A percentile compares a stretch with the other conserved stretches of the same genome.
These are phyloP conservation scores for Suillus cothurnatus DNA, from an alignment of 768 basidiomycete species.

Conservation along the genomic window DNA sequence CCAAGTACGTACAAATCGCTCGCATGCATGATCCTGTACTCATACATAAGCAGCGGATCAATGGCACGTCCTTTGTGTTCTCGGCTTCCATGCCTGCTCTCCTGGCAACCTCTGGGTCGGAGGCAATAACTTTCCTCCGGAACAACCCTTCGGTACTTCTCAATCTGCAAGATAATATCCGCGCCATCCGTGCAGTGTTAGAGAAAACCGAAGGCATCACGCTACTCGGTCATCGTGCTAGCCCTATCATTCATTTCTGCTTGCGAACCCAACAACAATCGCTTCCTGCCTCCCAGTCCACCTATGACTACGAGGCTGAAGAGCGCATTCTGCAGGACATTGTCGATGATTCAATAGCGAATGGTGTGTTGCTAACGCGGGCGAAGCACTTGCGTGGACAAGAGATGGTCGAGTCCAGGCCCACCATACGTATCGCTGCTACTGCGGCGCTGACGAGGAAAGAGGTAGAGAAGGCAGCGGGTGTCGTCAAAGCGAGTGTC, in stretches of 20 bases:
- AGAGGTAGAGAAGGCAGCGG: constrained; percentile 88
- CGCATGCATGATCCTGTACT: neutral
- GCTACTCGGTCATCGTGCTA: constrained; percentile 83
- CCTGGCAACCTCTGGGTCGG: constrained; percentile 84
- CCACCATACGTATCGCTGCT: constrained; percentile 84
- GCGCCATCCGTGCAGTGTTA: constrained; percentile 74
- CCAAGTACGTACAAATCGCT: constrained; percentile 52
- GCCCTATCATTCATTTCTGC: constrained; percentile 86
- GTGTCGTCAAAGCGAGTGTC: constrained; percentile 70
- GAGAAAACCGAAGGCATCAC: constrained; percentile 80
- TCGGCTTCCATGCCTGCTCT: constrained; percentile 93
- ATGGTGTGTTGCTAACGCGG: constrained; percentile 85
- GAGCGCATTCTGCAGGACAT: constrained; percentile 88
- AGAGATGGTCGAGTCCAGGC: constrained; percentile 78
- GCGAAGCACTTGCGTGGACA: constrained; percentile 82
- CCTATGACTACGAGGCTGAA: constrained; percentile 62
- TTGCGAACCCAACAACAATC: constrained; percentile 42
- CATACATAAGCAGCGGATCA: constrained; percentile 70
- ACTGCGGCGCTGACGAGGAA: constrained; percentile 81
- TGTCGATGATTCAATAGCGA: constrained; percentile 81
- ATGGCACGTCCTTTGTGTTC: constrained; percentile 93
- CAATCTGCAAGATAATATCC: constrained; percentile 79
- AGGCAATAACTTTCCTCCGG: constrained; percentile 79
- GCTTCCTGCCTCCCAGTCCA: constrained; percentile 24
- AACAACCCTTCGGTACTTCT: constrained; percentile 75